Conservation (phyloP, 495 filamentous ascomycete species). For the Chaetomium tenue region DNA sequence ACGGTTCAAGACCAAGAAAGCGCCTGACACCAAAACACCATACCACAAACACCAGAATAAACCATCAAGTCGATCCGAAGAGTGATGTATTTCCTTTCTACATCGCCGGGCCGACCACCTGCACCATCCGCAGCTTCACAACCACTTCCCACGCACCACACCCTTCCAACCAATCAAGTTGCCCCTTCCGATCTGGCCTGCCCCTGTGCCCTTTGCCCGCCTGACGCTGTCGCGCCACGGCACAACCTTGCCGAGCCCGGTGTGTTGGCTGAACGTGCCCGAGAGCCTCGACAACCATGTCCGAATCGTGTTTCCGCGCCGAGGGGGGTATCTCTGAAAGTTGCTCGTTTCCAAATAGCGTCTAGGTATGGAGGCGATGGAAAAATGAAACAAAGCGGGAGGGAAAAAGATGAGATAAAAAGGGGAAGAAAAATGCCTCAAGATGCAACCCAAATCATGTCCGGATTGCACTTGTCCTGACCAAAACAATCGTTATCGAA, state of each 20-base stretch:
- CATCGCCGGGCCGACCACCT: slow-evolving; percentile 5
- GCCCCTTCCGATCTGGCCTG: slow-evolving; percentile 18
- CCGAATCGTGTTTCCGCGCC: slow-evolving; percentile 14
- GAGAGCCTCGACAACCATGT: slow-evolving; percentile 21
- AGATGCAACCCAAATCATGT: slow-evolving; percentile 5
- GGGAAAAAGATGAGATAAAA: background rate
- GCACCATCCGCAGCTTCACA: slow-evolving; percentile 8
- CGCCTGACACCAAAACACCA: background rate
- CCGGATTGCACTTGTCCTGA: background rate
- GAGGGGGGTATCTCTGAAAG: slow-evolving; percentile 20
- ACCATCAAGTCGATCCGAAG: background rate
- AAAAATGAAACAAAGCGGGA: slow-evolving; percentile 1
- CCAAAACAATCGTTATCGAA: background rate
- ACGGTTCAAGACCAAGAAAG: no score
- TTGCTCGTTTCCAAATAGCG: slow-evolving; percentile 23
- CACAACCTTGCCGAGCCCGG: slow-evolving; percentile 15
- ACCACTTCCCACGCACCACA: slow-evolving; percentile 2
- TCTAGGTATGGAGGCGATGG: slow-evolving; percentile 19
- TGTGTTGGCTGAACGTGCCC: background rate
- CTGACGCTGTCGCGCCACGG: background rate
- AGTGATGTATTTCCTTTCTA: slow-evolving; percentile 4
- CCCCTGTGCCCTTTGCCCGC: slow-evolving; percentile 6
- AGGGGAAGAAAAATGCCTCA: background rate
- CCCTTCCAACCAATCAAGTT: slow-evolving; percentile 10
- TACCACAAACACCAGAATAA: background rate